phyloP scores from a whole-genome alignment of 2,329 filamentous ascomycete genomes.

The Arthrobotrys megalospora region DNA sequence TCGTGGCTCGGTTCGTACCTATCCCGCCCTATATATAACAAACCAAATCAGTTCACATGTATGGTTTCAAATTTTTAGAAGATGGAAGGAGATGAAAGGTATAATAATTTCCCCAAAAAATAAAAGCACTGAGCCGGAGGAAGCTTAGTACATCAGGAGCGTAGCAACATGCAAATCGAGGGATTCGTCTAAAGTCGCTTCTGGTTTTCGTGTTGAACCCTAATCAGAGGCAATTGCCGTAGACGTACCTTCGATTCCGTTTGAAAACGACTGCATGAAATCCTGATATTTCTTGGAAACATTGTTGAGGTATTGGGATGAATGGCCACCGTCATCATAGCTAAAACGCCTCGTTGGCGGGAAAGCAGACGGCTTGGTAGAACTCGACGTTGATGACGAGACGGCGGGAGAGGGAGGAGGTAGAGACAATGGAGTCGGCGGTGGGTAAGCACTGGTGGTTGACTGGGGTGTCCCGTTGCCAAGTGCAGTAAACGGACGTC shows the following conservation, averaged over 20 bases:
- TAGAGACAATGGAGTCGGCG: conserved; percentile 38
- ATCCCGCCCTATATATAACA: conserved; percentile 31
- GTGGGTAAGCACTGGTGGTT: conserved; percentile 44
- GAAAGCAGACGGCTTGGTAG: conserved; percentile 26
- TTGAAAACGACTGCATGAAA: conserved; percentile 44
- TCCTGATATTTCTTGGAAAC: conserved; percentile 24
- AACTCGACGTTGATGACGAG: conserved; percentile 42
- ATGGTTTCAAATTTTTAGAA: conserved; percentile 48
- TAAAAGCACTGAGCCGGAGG: conserved; percentile 8
- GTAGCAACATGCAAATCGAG: conserved; percentile 58
- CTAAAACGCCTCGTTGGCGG: conserved; percentile 42
- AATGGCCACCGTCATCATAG: conserved; percentile 53
- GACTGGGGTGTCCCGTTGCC: conserved; percentile 40
- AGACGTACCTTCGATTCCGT: conserved; percentile 60
- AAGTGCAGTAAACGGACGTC: conserved; percentile 19
- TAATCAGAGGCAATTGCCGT: conserved; percentile 61
- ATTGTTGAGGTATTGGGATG: conserved; percentile 12
- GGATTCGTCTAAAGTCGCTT: conserved; percentile 61
- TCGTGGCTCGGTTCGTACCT: conserved; percentile 35
- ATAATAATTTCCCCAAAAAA: conserved; percentile 2
- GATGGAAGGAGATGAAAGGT: conserved; percentile 1
- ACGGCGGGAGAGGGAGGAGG: conserved; percentile 50
- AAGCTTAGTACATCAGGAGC: conserved; percentile 42
- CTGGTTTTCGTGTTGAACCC: conserved; percentile 61
- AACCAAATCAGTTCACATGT: conserved; percentile 60